Conservation (phyloP, 148 eudicot genomes). For the Rhododendron simsii region DNA sequence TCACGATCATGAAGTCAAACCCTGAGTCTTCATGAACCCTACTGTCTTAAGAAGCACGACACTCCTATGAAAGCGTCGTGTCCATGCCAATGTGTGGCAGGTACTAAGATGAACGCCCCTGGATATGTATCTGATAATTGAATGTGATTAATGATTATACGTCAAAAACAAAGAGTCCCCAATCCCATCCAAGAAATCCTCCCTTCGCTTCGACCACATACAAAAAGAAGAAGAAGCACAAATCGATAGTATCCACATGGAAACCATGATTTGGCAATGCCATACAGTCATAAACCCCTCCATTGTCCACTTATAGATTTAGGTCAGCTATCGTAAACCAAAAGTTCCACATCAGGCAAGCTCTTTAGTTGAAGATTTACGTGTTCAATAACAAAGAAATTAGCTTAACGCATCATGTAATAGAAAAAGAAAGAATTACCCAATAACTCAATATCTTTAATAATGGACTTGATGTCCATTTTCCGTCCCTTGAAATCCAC, state of each 20-base stretch:
- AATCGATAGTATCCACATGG: not conserved
- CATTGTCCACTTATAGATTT: not conserved
- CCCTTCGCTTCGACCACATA: not conserved
- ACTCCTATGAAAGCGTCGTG: not conserved
- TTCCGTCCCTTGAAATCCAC: conserved; percentile 42
- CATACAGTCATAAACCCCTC: not conserved
- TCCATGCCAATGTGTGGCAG: not conserved
- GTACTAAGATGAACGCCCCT: not conserved
- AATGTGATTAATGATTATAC: not conserved
- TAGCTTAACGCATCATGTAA: not conserved
- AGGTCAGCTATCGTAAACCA: not conserved
- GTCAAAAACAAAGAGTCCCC: not conserved
- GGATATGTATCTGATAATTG: not conserved
- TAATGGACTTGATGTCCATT: conserved; percentile 55
- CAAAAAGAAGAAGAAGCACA: not conserved
- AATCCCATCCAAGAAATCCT: not conserved
- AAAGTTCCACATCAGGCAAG: not conserved
- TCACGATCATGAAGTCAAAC: not conserved
- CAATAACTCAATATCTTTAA: conserved; percentile 64
- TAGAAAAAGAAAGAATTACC: conserved; percentile 27
- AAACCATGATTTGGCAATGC: not conserved
- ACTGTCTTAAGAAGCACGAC: not conserved
- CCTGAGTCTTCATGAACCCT: not conserved
- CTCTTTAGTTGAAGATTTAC: not conserved
- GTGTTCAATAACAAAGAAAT: not conserved